phyloP scores from a whole-genome alignment of 495 filamentous ascomycete species.

The Penicillium alfredii region DNA sequence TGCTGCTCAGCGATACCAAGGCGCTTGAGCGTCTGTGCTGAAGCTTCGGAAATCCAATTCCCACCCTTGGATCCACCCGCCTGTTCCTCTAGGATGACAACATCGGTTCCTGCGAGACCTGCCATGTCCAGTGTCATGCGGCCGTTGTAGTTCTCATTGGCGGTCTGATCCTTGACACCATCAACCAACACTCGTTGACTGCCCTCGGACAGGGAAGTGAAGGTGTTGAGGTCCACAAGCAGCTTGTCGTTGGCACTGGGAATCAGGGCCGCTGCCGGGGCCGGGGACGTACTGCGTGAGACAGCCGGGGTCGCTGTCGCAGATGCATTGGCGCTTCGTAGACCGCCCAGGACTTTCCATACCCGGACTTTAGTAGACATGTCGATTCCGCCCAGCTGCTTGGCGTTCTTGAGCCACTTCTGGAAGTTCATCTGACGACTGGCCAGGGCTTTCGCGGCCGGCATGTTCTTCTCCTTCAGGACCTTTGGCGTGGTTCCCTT shows the following conservation, averaged over 20 bases:
- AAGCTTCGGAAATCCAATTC: slow-evolving; percentile 57
- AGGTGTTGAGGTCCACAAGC: slow-evolving; percentile 65
- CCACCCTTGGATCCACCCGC: slow-evolving; percentile 49
- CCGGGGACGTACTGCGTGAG: slow-evolving; percentile 50
- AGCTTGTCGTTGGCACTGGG: slow-evolving; percentile 57
- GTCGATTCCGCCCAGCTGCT: slow-evolving; percentile 57
- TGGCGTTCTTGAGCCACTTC: slow-evolving; percentile 68
- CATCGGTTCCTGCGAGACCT: slow-evolving; percentile 61
- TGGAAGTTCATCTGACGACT: slow-evolving; percentile 62
- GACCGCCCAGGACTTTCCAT: slow-evolving; percentile 61
- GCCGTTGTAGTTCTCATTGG: slow-evolving; percentile 73
- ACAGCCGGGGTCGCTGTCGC: slow-evolving; percentile 53
- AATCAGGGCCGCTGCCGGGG: slow-evolving; percentile 33
- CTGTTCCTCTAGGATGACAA: slow-evolving; percentile 73
- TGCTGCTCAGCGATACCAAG: slow-evolving; percentile 36
- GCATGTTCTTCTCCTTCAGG: slow-evolving; percentile 52
- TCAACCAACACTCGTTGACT: slow-evolving; percentile 65
- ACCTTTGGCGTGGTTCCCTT: slow-evolving; percentile 52
- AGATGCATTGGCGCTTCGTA: slow-evolving; percentile 37
- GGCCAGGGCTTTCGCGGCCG: slow-evolving; percentile 56
- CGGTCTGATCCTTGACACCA: slow-evolving; percentile 62
- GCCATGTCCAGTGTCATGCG: slow-evolving; percentile 53
- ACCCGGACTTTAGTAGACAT: slow-evolving; percentile 66
- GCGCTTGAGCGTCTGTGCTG: slow-evolving; percentile 34
- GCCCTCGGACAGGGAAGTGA: slow-evolving; percentile 60